These are phyloP conservation scores for Aspergillus funiculosus DNA, from an alignment of 495 filamentous ascomycete species.

Conservation along the genomic window DNA sequence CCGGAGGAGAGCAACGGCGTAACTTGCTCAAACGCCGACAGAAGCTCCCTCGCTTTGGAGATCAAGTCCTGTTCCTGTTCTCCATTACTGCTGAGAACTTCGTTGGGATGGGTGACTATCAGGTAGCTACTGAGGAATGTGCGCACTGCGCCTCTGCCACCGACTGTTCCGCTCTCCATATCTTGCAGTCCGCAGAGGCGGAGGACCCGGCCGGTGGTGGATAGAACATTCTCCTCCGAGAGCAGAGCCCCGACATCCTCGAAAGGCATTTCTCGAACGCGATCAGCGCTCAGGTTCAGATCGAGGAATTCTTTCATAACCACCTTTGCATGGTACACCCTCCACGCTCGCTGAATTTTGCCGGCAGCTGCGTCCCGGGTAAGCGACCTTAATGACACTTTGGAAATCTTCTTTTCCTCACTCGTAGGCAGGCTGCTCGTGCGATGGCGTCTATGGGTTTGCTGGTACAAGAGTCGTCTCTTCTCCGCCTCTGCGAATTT, in stretches of 20 bases:
- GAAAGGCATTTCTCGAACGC: constrained; percentile 68
- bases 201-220: constrained; percentile 64
- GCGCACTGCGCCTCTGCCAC: constrained; percentile 72
- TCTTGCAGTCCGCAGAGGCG: constrained; percentile 72
- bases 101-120: constrained; percentile 85
- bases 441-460: constrained; percentile 54
- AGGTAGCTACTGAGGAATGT: constrained; percentile 91
- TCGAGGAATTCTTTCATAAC: constrained; percentile 60
- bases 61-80: constrained; percentile 87
- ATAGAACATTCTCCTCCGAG: constrained; percentile 66
- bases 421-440: constrained; percentile 57
- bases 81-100: constrained; percentile 81
- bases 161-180: constrained; percentile 59
- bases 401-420: constrained; percentile 49
- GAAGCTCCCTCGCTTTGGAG: constrained; percentile 76
- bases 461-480: constrained; percentile 52
- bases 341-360: constrained; percentile 77
- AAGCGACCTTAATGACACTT: constrained; percentile 39
- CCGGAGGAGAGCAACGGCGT: constrained; percentile 55
- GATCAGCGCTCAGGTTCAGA: constrained; percentile 68
- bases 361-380: constrained; percentile 61
- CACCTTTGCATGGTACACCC: constrained; percentile 51
- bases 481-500: constrained; percentile 82
- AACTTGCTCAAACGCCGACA: constrained; percentile 76
- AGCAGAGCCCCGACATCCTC: constrained; percentile 74